Evolutionary conservation across 208 protist species (phyloP).

Genomic region (Naegleria gruberi): DNA sequence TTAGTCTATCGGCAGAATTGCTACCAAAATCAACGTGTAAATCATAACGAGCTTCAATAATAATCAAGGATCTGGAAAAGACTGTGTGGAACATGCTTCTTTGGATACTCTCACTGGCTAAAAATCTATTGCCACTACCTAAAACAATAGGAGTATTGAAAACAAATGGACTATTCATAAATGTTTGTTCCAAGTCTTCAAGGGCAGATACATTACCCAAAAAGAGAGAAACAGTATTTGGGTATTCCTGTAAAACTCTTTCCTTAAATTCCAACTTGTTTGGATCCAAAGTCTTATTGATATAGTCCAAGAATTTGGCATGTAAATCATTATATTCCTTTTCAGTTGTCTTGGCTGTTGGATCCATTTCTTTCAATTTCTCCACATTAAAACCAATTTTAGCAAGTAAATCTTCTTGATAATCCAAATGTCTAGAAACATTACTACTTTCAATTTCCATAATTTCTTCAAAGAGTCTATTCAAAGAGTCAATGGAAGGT

Average conservation of each 20-base stretch:
- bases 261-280: not conserved
- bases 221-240: not conserved
- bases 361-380: not conserved
- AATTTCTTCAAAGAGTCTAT: slow-evolving; percentile 71
- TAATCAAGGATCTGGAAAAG: slow-evolving; percentile 69
- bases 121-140: slow-evolving; percentile 67
- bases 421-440: not conserved
- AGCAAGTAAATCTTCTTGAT: not conserved
- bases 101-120: slow-evolving; percentile 62
- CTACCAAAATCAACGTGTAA: slow-evolving; percentile 41
- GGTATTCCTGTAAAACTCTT: not conserved
- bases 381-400: not conserved
- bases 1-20: not conserved
- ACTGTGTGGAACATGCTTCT: slow-evolving; percentile 73
- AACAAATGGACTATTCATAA: slow-evolving; percentile 78
- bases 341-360: too few relatives aligned
- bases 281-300: slow-evolving; percentile 10
- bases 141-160: slow-evolving; percentile 78
- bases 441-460: slow-evolving; percentile 56
- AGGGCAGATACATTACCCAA: not conserved
- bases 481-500: slow-evolving; percentile 59
- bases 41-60: slow-evolving; percentile 69
- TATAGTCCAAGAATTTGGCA: not conserved
- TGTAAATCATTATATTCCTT: not conserved
- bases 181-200: not conserved